These are phyloP conservation scores for Acephala macrosclerotiorum DNA, from an alignment of 2,329 filamentous ascomycete species.

Conservation along the genomic window DNA sequence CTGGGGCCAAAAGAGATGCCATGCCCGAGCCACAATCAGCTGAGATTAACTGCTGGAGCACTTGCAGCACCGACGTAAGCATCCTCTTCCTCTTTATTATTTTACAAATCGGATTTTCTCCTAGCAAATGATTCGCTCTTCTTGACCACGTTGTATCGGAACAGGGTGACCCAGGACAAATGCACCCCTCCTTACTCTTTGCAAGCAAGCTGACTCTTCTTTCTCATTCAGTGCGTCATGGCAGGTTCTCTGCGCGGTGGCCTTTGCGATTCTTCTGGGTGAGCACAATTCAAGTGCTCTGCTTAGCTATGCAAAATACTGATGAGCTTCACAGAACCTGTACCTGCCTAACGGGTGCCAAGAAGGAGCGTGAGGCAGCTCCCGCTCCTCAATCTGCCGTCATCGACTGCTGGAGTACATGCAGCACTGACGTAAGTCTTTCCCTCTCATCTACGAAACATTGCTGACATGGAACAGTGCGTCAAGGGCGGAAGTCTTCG, in stretches of 20 bases:
- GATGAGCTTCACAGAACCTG: conserved; percentile 6
- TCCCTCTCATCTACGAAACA: too few species aligned
- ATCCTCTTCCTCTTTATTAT: too few species aligned
- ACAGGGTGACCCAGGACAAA: too few species aligned
- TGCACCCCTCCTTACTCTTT: too few species aligned
- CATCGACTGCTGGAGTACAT: conserved; percentile 5
- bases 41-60: conserved; percentile 3
- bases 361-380: background rate
- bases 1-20: conserved; percentile 1
- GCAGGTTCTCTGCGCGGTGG: conserved; percentile 10
- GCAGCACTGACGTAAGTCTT: background rate
- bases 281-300: background rate
- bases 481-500: conserved; percentile 8
- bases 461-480: too few species aligned
- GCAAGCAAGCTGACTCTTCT: too few species aligned
- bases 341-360: conserved; percentile 7
- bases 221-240: conserved; percentile 11
- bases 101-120: too few species aligned
- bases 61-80: background rate
- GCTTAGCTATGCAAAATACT: too few species aligned
- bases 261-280: conserved; percentile 12
- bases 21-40: conserved; percentile 2
- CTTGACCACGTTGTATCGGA: too few species aligned
- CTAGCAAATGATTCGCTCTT: too few species aligned
- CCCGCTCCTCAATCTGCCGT: conserved; percentile 3